Evolutionary conservation across 179 eudicot genomes (phyloP).

Genomic region (Actinidia polygama): DNA sequence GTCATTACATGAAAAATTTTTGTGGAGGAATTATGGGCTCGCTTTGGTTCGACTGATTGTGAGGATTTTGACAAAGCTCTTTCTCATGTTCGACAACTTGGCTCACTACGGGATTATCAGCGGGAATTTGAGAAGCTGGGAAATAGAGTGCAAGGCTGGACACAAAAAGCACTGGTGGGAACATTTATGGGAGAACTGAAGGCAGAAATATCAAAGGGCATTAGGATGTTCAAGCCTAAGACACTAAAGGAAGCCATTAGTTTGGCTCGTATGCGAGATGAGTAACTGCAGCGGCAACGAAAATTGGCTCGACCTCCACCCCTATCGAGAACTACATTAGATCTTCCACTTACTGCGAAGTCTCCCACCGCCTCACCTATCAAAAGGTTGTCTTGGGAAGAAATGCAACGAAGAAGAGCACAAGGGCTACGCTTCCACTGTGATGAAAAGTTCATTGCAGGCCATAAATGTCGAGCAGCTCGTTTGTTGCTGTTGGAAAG

Average conservation of each 20-base stretch:
- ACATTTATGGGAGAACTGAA: background rate
- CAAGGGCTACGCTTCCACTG: background rate
- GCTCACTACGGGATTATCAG: background rate
- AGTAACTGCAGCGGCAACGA: background rate
- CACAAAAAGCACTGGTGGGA: background rate
- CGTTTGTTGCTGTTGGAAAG: background rate
- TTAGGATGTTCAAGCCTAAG: background rate
- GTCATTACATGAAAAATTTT: background rate
- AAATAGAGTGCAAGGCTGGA: background rate
- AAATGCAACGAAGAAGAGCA: background rate
- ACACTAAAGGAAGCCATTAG: slow-evolving; percentile 1
- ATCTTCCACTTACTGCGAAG: background rate
- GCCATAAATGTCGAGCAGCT: background rate
- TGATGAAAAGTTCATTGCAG: background rate
- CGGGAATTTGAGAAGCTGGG: background rate
- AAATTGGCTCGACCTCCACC: background rate
- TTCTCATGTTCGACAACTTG: background rate
- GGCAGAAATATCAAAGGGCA: background rate
- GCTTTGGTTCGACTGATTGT: background rate
- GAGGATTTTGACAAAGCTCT: slow-evolving; percentile 6
- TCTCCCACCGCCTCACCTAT: background rate
- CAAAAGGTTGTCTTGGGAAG: background rate
- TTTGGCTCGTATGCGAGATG: background rate
- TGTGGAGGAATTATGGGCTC: background rate
- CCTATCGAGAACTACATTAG: no score